Conservation (phyloP, 2,329 filamentous ascomycete genomes). For the Dactylellina leptospora region DNA sequence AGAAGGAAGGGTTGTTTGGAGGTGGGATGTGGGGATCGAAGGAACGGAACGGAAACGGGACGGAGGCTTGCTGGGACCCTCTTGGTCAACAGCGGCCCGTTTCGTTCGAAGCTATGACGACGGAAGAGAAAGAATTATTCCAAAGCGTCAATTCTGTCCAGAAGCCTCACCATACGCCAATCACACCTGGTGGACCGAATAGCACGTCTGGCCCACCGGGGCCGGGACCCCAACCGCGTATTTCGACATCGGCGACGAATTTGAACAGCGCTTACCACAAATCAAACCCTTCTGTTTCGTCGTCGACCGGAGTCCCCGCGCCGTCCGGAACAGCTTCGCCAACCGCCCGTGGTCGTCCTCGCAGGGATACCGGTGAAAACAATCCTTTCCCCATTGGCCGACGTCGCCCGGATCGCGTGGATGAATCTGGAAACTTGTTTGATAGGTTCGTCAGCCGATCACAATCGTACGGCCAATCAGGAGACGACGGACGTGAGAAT, state of each 20-base stretch:
- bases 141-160: conserved; percentile 47
- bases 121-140: conserved; percentile 70
- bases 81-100: conserved; percentile 34
- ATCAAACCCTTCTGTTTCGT: conserved; percentile 68
- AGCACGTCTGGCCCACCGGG: conserved; percentile 28
- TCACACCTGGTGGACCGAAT: conserved; percentile 46
- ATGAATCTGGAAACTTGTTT: conserved; percentile 45
- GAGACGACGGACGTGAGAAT: conserved; percentile 54
- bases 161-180: conserved; percentile 28
- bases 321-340: conserved; percentile 76
- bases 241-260: conserved; percentile 37
- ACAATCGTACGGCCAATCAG: conserved; percentile 21
- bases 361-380: conserved; percentile 80
- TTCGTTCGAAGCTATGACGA: conserved; percentile 58
- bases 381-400: conserved; percentile 67
- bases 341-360: conserved; percentile 77
- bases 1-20: conserved; percentile 66
- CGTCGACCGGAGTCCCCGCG: conserved; percentile 76
- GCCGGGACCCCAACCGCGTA: conserved; percentile 33
- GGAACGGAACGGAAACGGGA: conserved; percentile 43
- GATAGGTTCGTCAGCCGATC: conserved; percentile 32
- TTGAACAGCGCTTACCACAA: conserved; percentile 50
- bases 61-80: conserved; percentile 46
- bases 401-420: conserved; percentile 64
- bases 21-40: conserved; percentile 32